Evolutionary conservation across 225 moss, liverwort and hornwort species (phyloP), one percentile per base, ranked within the genome.

Genomic region (Thuidium tamariscinum): DNA sequence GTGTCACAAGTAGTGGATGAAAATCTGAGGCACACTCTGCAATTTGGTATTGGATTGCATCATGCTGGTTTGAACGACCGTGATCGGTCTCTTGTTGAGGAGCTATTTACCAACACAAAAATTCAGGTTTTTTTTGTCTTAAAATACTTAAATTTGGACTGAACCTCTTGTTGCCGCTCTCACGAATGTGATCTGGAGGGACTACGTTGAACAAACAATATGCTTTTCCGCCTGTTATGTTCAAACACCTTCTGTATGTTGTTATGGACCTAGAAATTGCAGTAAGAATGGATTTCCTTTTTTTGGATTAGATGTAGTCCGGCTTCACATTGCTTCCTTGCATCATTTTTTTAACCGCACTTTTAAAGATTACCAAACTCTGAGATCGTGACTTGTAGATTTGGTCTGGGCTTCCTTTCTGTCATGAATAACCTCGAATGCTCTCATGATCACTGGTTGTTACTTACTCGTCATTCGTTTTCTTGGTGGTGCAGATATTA

Each of bases 61-160:
- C 99, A 99, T 95, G 99, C 99, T 81, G 99, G 99, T 83, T 93
- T 99, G 85, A 99, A 95, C 82, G 99, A 99, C 84, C 91, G 95
- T 41, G 99, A 99, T 93, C 94, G 99, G 72, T 95, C 95, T 68
- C 89, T 97, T 46, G 96, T 97, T 79, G 99, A 99, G 90, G 99
- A 99, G 86, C 91, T 99, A 60, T 99, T 99, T 67, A 92, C 94
- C 61, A 99, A 99, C 66, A 95, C 93, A 61, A 99, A 99, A 91
- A 99, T 99, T 92, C 99, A 97, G 95, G 97, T 97, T 56, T 67
- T 48, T 16, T 63, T 86, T 52, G 39, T 72, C 44, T 16, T 69
- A 13, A 55, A 79, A 75, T 87, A 27, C 52, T 73, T 75, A 46
- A 75, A 77, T 77, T 36, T 46, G 73, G 44, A 82, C 74, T 83